Conservation (phyloP, 1,284 basidiomycete species). For the Xerocomus amazonicus region DNA sequence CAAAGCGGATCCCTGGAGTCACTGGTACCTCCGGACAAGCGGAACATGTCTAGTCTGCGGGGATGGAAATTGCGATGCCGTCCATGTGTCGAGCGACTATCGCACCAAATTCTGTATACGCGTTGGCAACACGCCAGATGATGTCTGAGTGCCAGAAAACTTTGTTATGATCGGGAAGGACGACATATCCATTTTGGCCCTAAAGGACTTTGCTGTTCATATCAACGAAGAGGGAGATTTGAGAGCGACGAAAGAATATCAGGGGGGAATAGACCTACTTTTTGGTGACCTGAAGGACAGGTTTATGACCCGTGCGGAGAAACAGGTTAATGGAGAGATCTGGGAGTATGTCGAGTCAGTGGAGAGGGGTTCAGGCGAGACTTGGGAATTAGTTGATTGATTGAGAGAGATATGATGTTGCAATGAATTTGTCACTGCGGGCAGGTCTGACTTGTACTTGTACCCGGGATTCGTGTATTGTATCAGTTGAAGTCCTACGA, state of each 20-base stretch:
- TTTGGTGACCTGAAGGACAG: not conserved
- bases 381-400: not conserved
- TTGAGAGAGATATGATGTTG: not conserved
- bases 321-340: not conserved
- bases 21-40: slow-evolving; percentile 1
- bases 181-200: not conserved
- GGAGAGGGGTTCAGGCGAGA: not conserved
- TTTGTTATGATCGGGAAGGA: too few species aligned
- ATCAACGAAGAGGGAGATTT: not conserved
- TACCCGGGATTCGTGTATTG: too few species aligned
- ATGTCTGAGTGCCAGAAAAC: not conserved
- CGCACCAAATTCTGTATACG: not conserved
- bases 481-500: too few species aligned
- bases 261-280: not conserved
- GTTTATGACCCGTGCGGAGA: not conserved
- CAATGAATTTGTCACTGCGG: too few species aligned
- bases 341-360: not conserved
- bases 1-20: not conserved
- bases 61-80: not conserved
- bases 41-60: not conserved
- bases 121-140: not conserved
- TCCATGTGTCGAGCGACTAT: not conserved
- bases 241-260: not conserved
- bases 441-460: too few species aligned
- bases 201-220: not conserved